Percentiles rank a stretch among this genome's conserved stretches.
Evolutionary conservation across 2,329 filamentous ascomycete genomes (phyloP).

Genomic region (Berkeleyomyces rouxiae): DNA sequence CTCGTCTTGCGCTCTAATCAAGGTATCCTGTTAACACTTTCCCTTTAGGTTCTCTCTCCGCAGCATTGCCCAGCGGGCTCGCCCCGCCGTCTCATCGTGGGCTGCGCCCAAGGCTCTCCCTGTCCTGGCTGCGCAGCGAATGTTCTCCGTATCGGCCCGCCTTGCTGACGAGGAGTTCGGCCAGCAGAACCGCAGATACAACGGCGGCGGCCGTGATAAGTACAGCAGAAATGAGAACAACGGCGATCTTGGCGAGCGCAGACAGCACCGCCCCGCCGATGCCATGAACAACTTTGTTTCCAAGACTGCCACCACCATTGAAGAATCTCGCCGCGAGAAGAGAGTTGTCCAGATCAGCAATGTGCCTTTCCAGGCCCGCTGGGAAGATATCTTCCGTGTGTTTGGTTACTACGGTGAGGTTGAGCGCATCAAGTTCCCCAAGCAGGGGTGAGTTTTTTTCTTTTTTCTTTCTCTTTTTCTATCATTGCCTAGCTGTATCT

Average conservation of each 20-base stretch:
- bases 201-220: neutral
- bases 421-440: constrained; percentile 12
- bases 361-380: constrained; percentile 10
- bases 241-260: neutral
- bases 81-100: constrained; percentile 6
- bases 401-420: constrained; percentile 13
- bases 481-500: neutral
- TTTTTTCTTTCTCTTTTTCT: neutral
- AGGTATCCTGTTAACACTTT: neutral
- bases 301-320: constrained; percentile 8
- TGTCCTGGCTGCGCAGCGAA: neutral
- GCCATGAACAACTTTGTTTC: constrained; percentile 10
- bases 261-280: neutral
- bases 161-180: neutral
- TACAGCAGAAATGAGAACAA: neutral
- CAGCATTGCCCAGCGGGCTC: constrained; percentile 10
- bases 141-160: constrained; percentile 6
- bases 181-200: neutral
- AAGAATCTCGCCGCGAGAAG: constrained; percentile 6
- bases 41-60: constrained; percentile 9
- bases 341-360: constrained; percentile 8
- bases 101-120: neutral
- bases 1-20: neutral
- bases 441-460: constrained; percentile 8
- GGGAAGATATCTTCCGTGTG: constrained; percentile 12